Percentiles rank a stretch among this genome's conserved stretches.
These are phyloP conservation scores for Olyra latifolia DNA, from an alignment of 176 grass and related monocot genomes.

Conservation along the genomic window DNA sequence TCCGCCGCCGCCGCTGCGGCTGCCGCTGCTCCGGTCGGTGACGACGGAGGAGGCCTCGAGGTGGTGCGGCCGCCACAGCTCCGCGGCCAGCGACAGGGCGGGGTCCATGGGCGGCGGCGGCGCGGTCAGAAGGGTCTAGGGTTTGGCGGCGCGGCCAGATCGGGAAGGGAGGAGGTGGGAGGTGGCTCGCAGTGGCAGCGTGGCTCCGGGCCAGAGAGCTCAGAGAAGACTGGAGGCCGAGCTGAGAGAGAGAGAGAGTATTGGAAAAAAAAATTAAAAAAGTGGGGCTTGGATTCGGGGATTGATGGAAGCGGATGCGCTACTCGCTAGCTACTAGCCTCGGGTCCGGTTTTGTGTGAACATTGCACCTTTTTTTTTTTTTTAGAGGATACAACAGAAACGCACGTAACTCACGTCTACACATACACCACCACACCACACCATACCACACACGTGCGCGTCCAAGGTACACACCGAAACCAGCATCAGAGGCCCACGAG, in stretches of 20 bases:
- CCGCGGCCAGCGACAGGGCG: constrained; percentile 18
- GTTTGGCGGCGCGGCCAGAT: constrained; percentile 19
- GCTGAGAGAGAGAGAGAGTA: neutral
- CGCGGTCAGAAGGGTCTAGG: neutral
- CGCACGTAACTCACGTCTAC: no score
- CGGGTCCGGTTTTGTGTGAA: neutral
- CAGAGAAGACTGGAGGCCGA: constrained; percentile 9
- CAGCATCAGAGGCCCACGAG: no score
- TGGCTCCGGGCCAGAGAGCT: neutral
- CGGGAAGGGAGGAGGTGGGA: neutral
- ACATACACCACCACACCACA: no score
- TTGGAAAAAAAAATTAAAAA: neutral
- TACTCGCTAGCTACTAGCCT: neutral
- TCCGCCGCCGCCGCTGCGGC: constrained; percentile 6
- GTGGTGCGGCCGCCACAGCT: constrained; percentile 27
- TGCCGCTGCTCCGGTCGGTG: constrained; percentile 38
- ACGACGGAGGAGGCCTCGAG: constrained; percentile 47
- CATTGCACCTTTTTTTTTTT: no score
- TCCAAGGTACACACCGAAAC: no score
- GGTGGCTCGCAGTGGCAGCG: neutral
- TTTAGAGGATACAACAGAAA: no score
- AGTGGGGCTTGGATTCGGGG: neutral
- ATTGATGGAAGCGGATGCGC: neutral
- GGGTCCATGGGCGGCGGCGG: constrained; percentile 19
- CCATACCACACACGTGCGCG: no score